These are phyloP conservation scores for Candida chauliodis DNA, from an alignment of 805 yeast species.

Conservation along the genomic window DNA sequence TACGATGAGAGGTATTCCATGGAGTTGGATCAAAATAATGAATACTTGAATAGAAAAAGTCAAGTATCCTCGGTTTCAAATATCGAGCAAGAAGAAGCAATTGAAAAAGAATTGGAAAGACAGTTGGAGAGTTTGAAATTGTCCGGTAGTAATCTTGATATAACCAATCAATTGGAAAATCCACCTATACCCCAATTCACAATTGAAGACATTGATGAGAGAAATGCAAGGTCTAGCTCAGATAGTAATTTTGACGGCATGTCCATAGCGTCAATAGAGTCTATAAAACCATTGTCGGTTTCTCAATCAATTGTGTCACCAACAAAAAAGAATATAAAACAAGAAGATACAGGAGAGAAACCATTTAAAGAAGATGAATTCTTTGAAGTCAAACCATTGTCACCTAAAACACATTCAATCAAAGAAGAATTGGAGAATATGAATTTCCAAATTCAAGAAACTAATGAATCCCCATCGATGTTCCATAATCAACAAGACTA, in stretches of 20 bases:
- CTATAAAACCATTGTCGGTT: slow-evolving; percentile 19
- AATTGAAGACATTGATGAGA: slow-evolving; percentile 5
- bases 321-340: slow-evolving; percentile 1
- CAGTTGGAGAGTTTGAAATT: slow-evolving; percentile 34
- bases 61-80: slow-evolving; percentile 34
- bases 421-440: slow-evolving; percentile 30
- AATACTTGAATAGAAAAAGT: slow-evolving; percentile 25
- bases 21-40: slow-evolving; percentile 18
- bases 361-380: slow-evolving; percentile 3
- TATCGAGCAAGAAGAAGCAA: slow-evolving; percentile 30
- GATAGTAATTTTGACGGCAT: slow-evolving; percentile 10
- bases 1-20: slow-evolving; percentile 4
- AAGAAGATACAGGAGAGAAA: not conserved
- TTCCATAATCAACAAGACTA: slow-evolving; percentile 12
- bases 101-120: slow-evolving; percentile 35
- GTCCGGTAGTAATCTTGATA: slow-evolving; percentile 1
- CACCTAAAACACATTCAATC: slow-evolving; percentile 31
- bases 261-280: slow-evolving; percentile 15
- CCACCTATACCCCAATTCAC: slow-evolving; percentile 7
- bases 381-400: slow-evolving; percentile 24
- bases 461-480: slow-evolving; percentile 11
- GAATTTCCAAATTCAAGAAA: slow-evolving; percentile 18
- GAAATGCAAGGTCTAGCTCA: slow-evolving; percentile 4
- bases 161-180: not conserved
- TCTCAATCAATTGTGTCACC: slow-evolving; percentile 6